Conservation (phyloP, 345 rosid species). For the Citrus glauca region DNA sequence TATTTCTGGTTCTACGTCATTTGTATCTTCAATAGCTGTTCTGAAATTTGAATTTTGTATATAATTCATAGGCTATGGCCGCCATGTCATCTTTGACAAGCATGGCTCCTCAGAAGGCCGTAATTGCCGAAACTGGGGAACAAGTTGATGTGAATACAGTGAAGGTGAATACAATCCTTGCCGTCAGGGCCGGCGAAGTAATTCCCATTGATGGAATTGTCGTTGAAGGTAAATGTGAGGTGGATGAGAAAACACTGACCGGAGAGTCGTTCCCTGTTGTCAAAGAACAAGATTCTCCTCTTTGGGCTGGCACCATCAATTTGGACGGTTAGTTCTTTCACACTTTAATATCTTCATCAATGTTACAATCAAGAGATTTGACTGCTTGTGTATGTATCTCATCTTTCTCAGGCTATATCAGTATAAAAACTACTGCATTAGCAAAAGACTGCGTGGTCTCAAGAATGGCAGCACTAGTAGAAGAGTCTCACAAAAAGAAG, state of each 20-base stretch:
- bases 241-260: conserved; percentile 82
- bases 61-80: conserved; percentile 65
- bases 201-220: conserved; percentile 93
- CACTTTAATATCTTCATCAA: not conserved
- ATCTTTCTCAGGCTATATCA: conserved; percentile 50
- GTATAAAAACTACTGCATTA: conserved; percentile 66
- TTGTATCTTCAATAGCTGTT: too few relatives aligned
- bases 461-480: conserved; percentile 84
- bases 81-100: conserved; percentile 82
- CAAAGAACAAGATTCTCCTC: conserved; percentile 59
- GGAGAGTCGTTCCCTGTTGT: conserved; percentile 89
- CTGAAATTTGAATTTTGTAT: too few relatives aligned
- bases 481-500: conserved; percentile 89
- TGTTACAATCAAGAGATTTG: too few relatives aligned
- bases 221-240: conserved; percentile 80
- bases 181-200: conserved; percentile 80
- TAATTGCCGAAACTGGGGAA: conserved; percentile 76
- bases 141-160: conserved; percentile 69
- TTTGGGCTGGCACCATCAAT: conserved; percentile 95
- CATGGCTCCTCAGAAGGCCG: conserved; percentile 76
- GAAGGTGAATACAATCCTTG: conserved; percentile 59
- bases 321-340: conserved; percentile 49
- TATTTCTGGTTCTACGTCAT: too few relatives aligned
- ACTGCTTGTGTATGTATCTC: too few relatives aligned
- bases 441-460: conserved; percentile 90